Evolutionary conservation across 2,329 filamentous ascomycete genomes (phyloP).

Genomic region (Colletotrichum melonis): DNA sequence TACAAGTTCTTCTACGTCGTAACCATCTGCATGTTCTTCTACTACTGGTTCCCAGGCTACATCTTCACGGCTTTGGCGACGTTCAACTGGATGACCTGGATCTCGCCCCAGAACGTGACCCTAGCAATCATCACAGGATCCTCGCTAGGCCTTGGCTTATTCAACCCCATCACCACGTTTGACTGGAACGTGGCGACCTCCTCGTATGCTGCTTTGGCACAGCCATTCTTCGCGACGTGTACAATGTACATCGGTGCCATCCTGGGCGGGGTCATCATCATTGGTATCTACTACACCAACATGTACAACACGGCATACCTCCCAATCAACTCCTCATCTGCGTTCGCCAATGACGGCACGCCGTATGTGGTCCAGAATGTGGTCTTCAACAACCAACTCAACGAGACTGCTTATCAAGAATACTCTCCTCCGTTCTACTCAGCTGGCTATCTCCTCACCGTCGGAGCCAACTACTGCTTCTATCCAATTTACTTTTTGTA

Average conservation of each 20-base stretch:
- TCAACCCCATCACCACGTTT: slow-evolving; percentile 62
- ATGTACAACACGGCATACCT: slow-evolving; percentile 57
- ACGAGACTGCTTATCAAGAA: slow-evolving; percentile 50
- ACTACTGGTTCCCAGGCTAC: slow-evolving; percentile 61
- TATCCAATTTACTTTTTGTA: slow-evolving; percentile 57
- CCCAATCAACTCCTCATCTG: slow-evolving; percentile 59
- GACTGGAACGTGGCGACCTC: slow-evolving; percentile 60
- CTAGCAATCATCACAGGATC: slow-evolving; percentile 57
- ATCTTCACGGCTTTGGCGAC: slow-evolving; percentile 55
- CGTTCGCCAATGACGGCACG: slow-evolving; percentile 56
- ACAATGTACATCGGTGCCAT: slow-evolving; percentile 48
- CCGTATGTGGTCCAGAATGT: slow-evolving; percentile 49
- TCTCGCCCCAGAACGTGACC: slow-evolving; percentile 56
- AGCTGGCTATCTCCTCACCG: slow-evolving; percentile 53
- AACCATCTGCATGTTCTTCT: slow-evolving; percentile 53
- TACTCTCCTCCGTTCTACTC: slow-evolving; percentile 59
- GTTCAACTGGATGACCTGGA: slow-evolving; percentile 64
- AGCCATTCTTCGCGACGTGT: slow-evolving; percentile 54
- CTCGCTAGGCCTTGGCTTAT: slow-evolving; percentile 51
- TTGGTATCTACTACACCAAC: slow-evolving; percentile 56
- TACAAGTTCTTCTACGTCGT: slow-evolving; percentile 56
- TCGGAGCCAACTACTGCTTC: slow-evolving; percentile 56
- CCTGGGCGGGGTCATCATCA: slow-evolving; percentile 51
- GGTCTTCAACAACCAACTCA: slow-evolving; percentile 50
- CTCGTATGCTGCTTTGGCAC: slow-evolving; percentile 49